Base-by-base conservation (phyloP, 192 early-diverging fungal genomes). In the Spizellomyces sp. region DNA sequence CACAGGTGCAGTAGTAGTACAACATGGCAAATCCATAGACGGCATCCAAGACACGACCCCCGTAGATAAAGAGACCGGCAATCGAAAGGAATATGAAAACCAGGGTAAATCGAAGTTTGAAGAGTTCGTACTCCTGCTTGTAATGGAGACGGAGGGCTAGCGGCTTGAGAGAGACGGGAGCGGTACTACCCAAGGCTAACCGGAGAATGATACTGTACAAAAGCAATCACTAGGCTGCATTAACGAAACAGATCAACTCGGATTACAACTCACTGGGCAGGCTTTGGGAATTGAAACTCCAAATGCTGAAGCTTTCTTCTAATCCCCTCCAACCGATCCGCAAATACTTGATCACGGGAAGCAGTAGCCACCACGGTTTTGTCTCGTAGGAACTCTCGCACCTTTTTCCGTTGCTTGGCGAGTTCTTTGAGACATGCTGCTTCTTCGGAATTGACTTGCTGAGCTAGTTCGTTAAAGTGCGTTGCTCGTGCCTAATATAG, bases 91-190 rank as follows among this genome's bases (percentile, higher is more conserved):
- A 48, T 8, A 63, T 58, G 58, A 58, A 62, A 22, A 78, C 22
- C 54, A 82, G 46, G 44, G 79, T 75, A 14, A 78, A 64, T 10
- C 71, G 36, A 4, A 82, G 65, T 45, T 82, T 82, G 73, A 82
- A 82, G 36, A 77, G 7, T 58, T 82, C 81, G 55, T 82, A 81
- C 62, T 82, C 75, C 22, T 68, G 72, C 61, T 82, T 82, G 74
- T 78, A 82, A 5, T 82, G 54, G 4, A 82, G 22, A 6, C 81
- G 66, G n/a, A 78, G 71, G 6, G 54, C 17, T 41, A 75, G 61
- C 8, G 81, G 81, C 0, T 78, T 69, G 14, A 82, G 59, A 10
- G 81, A 76, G 45, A 80, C 69, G 15, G 81, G 81, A 10, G 79
- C 79, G 45, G 15, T 52, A 21, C 45, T 46, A 44, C 81, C 81